phyloP scores from a whole-genome alignment of 371 early-diverging fungal genomes.

The Rhizopus arrhizus region DNA sequence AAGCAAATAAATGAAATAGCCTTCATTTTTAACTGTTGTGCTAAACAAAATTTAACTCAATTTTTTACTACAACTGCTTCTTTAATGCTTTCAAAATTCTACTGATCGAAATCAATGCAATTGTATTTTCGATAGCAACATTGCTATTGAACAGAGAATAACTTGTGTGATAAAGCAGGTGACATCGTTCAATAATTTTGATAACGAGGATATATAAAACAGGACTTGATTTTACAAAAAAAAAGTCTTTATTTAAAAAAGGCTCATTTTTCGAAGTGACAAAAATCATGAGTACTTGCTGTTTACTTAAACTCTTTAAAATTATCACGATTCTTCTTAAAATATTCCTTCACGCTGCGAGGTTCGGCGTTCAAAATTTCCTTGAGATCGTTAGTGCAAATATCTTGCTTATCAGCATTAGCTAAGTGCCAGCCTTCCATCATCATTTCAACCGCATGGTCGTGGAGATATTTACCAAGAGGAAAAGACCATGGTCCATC shows the following conservation, averaged over 20 bases:
- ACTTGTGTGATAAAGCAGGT: too few species aligned
- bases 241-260: constrained; percentile 1
- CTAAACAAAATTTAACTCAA: too few species aligned
- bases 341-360: constrained; percentile 32
- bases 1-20: too few species aligned
- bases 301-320: constrained; percentile 40
- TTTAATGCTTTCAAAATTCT: too few species aligned
- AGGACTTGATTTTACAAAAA: not conserved
- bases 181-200: too few species aligned
- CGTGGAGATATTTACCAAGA: constrained; percentile 37
- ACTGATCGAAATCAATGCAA: too few species aligned
- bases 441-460: constrained; percentile 26
- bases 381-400: constrained; percentile 30
- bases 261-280: not conserved
- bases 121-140: too few species aligned
- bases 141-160: too few species aligned
- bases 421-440: constrained; percentile 38
- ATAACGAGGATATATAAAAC: too few species aligned
- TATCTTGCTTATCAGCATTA: constrained; percentile 27
- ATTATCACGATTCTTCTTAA: constrained; percentile 41
- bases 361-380: constrained; percentile 36
- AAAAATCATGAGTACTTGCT: not conserved
- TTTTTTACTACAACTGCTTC: too few species aligned
- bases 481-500: constrained; percentile 36
- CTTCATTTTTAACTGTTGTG: too few species aligned